Evolutionary conservation across 2,329 filamentous ascomycete genomes (phyloP).

Genomic region (Scortechinia acanthostroma): DNA sequence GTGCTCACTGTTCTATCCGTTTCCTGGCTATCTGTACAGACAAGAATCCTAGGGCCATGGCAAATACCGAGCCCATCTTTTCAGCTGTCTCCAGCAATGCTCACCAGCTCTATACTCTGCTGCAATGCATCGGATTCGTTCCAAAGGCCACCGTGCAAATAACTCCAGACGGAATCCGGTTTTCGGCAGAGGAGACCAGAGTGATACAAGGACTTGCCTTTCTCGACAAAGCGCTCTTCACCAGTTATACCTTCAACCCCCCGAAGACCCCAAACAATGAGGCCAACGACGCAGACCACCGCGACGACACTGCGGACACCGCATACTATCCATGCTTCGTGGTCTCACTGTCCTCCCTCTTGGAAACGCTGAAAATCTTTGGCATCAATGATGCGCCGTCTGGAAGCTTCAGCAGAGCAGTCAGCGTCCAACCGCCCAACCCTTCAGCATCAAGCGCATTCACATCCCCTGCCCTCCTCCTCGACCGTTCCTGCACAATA

Average conservation of each 20-base stretch:
- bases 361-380: conserved; percentile 94
- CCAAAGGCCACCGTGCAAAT: conserved; percentile 54
- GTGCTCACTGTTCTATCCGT: not conserved
- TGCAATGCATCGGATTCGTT: conserved; percentile 54
- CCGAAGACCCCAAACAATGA: conserved; percentile 27
- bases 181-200: conserved; percentile 56
- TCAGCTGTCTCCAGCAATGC: conserved; percentile 54
- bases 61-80: conserved; percentile 35
- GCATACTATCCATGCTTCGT: conserved; percentile 65
- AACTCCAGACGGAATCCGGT: conserved; percentile 50
- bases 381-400: conserved; percentile 68
- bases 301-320: conserved; percentile 26
- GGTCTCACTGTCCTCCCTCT: conserved; percentile 76
- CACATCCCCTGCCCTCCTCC: conserved; percentile 80
- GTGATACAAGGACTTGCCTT: conserved; percentile 73
- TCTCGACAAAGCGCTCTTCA: conserved; percentile 82
- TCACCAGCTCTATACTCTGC: conserved; percentile 48
- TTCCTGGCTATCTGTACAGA: not conserved
- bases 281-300: conserved; percentile 13
- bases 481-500: conserved; percentile 79
- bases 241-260: conserved; percentile 68
- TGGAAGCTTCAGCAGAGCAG: conserved; percentile 47
- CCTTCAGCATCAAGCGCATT: conserved; percentile 47
- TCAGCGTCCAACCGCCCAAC: conserved; percentile 54
- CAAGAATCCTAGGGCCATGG: conserved; percentile 6